Conservation (phyloP, 805 yeast species). For the Spathaspora arborariae region DNA sequence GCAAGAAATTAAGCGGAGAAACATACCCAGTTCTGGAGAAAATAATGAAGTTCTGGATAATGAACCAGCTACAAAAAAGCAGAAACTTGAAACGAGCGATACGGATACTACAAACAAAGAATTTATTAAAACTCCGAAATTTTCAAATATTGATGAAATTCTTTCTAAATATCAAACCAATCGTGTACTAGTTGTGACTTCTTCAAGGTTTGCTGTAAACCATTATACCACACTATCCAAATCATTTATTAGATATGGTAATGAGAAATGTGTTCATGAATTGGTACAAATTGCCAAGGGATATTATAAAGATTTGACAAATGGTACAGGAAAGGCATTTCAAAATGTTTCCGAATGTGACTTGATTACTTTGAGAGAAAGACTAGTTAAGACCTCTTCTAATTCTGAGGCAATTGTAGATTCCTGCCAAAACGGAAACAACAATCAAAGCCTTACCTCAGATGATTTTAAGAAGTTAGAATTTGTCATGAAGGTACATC, state of each 20-base stretch:
- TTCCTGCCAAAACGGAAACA: too few relatives aligned
- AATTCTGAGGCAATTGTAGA: too few relatives aligned
- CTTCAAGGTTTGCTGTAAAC: background rate
- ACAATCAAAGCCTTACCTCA: background rate
- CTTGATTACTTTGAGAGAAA: background rate
- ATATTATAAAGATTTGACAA: background rate
- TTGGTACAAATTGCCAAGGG: background rate
- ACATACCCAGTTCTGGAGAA: background rate
- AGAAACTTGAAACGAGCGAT: background rate
- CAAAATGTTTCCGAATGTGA: background rate
- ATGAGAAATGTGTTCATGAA: background rate
- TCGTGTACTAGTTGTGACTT: background rate
- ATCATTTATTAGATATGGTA: slow-evolving; percentile 1
- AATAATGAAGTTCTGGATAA: background rate
- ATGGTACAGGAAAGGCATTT: background rate
- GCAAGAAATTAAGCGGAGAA: background rate
- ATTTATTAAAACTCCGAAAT: background rate
- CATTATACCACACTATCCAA: background rate
- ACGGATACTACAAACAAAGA: background rate
- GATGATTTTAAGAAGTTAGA: background rate
- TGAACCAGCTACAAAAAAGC: background rate
- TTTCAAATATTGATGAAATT: background rate
- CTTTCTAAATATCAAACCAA: background rate
- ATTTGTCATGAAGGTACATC: background rate
- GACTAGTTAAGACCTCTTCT: background rate